Conservation (phyloP, 2,329 filamentous ascomycete species). For the Aspergillus jensenii region DNA sequence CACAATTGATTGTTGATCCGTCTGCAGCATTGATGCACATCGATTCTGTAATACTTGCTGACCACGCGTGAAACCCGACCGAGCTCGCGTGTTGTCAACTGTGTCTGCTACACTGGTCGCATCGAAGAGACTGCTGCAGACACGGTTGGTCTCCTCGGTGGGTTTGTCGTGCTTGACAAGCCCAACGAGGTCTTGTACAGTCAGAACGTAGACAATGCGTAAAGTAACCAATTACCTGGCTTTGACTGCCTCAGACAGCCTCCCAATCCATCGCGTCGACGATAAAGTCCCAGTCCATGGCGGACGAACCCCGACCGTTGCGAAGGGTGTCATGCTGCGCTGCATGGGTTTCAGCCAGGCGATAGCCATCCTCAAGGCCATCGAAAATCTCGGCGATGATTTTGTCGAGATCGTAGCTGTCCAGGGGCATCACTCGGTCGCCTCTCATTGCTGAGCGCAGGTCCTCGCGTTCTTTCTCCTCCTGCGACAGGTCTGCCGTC, state of each 20-base stretch:
- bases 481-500: slow-evolving; percentile 54
- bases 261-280: slow-evolving; percentile 63
- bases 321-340: slow-evolving; percentile 24
- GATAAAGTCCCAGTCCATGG: slow-evolving; percentile 62
- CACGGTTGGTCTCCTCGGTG: too few relatives aligned
- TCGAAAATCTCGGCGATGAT: slow-evolving; percentile 59
- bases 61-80: too few relatives aligned
- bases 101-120: too few relatives aligned
- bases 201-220: too few relatives aligned
- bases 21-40: too few relatives aligned
- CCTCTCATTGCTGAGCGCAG: slow-evolving; percentile 19
- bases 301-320: slow-evolving; percentile 25
- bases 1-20: too few relatives aligned
- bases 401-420: slow-evolving; percentile 61
- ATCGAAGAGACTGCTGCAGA: too few relatives aligned
- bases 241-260: slow-evolving; percentile 24
- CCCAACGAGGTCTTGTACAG: too few relatives aligned
- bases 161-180: too few relatives aligned
- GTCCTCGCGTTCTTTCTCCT: slow-evolving; percentile 23
- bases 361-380: slow-evolving; percentile 60
- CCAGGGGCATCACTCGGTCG: slow-evolving; percentile 43
- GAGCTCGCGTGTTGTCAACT: too few relatives aligned
- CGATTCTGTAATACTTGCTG: too few relatives aligned
- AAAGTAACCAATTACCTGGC: too few relatives aligned
- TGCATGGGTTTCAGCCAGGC: slow-evolving; percentile 51